phyloP scores from a whole-genome alignment of 208 protist species.

The Acanthamoeba culbertsoni region DNA sequence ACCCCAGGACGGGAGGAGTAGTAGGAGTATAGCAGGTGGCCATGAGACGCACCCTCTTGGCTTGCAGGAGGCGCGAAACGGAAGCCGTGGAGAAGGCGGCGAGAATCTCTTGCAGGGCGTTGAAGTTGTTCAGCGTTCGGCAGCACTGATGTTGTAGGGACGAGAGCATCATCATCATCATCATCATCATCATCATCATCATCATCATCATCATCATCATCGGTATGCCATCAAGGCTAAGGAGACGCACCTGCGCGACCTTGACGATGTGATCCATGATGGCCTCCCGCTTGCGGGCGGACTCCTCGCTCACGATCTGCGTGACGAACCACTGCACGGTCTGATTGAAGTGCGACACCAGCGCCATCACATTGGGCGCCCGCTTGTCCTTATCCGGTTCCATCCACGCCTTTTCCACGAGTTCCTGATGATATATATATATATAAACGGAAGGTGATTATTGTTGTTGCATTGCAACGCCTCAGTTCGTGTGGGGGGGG shows the following conservation, averaged over 20 bases:
- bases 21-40: not conserved
- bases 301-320: slow-evolving; percentile 42
- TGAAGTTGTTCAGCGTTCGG: slow-evolving; percentile 56
- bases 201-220: no score
- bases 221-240: no score
- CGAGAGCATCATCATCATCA: not conserved
- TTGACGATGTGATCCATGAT: slow-evolving; percentile 47
- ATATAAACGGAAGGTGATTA: no score
- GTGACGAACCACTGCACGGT: slow-evolving; percentile 50
- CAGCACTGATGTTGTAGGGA: not conserved
- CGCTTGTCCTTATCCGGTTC: not conserved
- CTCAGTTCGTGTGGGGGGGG: no score
- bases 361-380: slow-evolving; percentile 35
- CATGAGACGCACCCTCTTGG: not conserved
- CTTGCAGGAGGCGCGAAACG: slow-evolving; percentile 7
- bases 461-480: no score
- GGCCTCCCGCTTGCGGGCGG: not conserved
- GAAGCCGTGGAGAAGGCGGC: slow-evolving; percentile 27
- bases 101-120: slow-evolving; percentile 43
- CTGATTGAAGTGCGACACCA: slow-evolving; percentile 56
- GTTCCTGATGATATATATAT: slow-evolving; percentile 46
- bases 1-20: not conserved
- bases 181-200: not conserved
- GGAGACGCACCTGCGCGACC: not conserved
- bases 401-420: slow-evolving; percentile 55